Evolutionary conservation across 2,329 filamentous ascomycete species (phyloP).

Genomic region (Colletotrichum nymphaeae): DNA sequence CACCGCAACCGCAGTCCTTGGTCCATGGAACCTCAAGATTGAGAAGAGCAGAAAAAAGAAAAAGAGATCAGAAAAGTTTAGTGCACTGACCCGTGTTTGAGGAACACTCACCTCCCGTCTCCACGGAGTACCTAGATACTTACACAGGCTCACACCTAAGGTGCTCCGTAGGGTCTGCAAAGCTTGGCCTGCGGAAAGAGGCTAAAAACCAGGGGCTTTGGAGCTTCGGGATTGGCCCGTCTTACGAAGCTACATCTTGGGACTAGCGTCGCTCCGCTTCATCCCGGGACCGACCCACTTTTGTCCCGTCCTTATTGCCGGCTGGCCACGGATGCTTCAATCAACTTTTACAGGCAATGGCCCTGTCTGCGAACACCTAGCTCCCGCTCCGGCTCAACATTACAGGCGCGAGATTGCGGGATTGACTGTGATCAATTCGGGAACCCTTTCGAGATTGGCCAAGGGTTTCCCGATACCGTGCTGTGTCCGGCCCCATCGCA

Average conservation of each 20-base stretch:
- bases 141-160: too few relatives aligned
- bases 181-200: conserved; percentile 8
- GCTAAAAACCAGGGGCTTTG: background rate
- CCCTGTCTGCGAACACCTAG: background rate
- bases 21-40: background rate
- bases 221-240: conserved; percentile 5
- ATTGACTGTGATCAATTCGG: background rate
- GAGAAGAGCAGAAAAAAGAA: background rate
- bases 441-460: background rate
- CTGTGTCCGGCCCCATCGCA: too few relatives aligned
- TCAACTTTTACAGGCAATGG: background rate
- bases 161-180: background rate
- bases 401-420: background rate
- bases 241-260: conserved; percentile 16
- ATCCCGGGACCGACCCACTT: background rate
- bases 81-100: conserved; percentile 1
- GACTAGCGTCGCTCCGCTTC: background rate
- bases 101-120: background rate
- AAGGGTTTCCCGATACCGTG: background rate
- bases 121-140: too few relatives aligned
- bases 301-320: background rate
- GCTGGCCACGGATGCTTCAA: conserved; percentile 3
- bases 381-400: background rate
- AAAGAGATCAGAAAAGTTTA: background rate
- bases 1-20: background rate